Conservation (phyloP, 768 basidiomycete genomes). For the Tephrocybe sp. region DNA sequence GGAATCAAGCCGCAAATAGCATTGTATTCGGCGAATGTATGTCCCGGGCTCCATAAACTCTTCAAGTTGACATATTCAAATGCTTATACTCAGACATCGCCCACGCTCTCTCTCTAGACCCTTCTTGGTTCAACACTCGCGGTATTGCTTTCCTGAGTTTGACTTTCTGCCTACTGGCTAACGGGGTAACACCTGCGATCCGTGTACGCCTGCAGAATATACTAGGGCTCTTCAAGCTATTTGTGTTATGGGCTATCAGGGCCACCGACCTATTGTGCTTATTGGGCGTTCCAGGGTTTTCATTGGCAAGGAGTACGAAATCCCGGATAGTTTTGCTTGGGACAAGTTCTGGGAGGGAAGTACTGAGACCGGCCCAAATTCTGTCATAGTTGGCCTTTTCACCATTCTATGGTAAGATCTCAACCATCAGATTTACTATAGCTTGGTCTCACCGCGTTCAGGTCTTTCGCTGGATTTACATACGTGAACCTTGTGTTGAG, state of each 20-base stretch:
- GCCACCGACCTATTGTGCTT: conserved; percentile 53
- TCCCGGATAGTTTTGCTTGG: conserved; percentile 60
- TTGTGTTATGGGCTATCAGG: conserved; percentile 50
- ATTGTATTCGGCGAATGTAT: conserved; percentile 74
- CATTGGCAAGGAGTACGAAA: conserved; percentile 45
- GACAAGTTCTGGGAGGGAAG: conserved; percentile 62
- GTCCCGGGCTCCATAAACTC: conserved; percentile 5
- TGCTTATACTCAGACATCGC: conserved; percentile 44
- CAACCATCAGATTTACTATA: neutral
- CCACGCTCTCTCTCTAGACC: conserved; percentile 47
- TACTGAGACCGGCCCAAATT: conserved; percentile 45
- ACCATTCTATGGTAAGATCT: conserved; percentile 62
- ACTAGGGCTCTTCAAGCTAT: conserved; percentile 59
- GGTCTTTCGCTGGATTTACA: conserved; percentile 71
- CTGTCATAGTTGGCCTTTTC: conserved; percentile 62
- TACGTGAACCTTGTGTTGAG: conserved; percentile 74
- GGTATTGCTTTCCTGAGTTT: conserved; percentile 51
- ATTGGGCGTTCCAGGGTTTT: conserved; percentile 44
- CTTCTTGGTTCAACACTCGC: conserved; percentile 46
- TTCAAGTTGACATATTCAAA: neutral
- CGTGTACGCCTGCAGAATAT: conserved; percentile 64
- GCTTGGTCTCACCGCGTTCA: conserved; percentile 22
- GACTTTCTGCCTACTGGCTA: conserved; percentile 54
- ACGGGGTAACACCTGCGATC: conserved; percentile 49
- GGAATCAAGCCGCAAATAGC: conserved; percentile 55